These are phyloP conservation scores for Hypomyces perniciosus DNA, from an alignment of 2,329 filamentous ascomycete genomes.

Conservation along the genomic window DNA sequence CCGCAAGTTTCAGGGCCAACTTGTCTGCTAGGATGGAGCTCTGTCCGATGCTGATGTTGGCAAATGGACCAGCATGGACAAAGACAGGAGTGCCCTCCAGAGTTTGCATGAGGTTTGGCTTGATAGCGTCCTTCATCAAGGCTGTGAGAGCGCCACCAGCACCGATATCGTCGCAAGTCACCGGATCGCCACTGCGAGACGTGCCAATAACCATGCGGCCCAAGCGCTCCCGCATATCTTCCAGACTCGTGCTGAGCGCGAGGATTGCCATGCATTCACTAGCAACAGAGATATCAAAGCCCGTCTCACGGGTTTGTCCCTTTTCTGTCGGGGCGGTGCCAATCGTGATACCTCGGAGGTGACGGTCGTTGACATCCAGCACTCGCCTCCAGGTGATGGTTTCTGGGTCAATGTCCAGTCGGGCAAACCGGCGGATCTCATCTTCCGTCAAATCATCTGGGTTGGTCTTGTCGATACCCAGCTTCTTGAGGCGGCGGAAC, in stretches of 20 bases:
- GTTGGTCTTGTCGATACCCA: constrained; percentile 92
- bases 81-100: constrained; percentile 96
- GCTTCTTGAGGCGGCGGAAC: constrained; percentile 89
- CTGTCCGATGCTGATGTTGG: constrained; percentile 96
- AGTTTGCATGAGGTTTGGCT: constrained; percentile 98
- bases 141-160: constrained; percentile 87
- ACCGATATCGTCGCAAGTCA: constrained; percentile 94
- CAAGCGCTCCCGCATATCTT: constrained; percentile 86
- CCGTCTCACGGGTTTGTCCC: constrained; percentile 79
- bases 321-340: constrained; percentile 87
- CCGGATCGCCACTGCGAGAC: constrained; percentile 76
- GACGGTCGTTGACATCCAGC: constrained; percentile 93
- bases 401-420: constrained; percentile 90
- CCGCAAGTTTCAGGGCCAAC: constrained; percentile 89
- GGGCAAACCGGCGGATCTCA: constrained; percentile 81
- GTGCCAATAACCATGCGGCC: constrained; percentile 94
- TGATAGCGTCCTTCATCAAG: constrained; percentile 96
- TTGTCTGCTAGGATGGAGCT: constrained; percentile 94
- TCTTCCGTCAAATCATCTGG: constrained; percentile 86
- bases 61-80: constrained; percentile 94
- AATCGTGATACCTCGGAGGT: constrained; percentile 82
- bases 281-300: constrained; percentile 96
- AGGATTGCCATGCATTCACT: constrained; percentile 98
- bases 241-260: constrained; percentile 79
- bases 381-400: constrained; percentile 98